Evolutionary conservation across 441 rosid species (phyloP), one percentile per base, ranked within the genome.

Genomic region (Gossypium davidsonii): DNA sequence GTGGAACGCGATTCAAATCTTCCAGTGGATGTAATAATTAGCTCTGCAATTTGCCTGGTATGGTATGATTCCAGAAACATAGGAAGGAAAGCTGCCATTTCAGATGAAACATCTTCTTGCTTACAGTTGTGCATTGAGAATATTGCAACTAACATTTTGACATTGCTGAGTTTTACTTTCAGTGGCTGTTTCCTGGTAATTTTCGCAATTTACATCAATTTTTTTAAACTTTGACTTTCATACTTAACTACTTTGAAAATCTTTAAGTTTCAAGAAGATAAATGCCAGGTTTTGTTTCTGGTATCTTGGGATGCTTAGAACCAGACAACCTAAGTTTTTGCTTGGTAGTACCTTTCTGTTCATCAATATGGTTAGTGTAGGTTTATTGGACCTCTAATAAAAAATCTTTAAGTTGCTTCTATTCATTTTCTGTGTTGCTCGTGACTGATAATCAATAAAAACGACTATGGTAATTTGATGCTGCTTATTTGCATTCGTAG

Each of bases 1-100:
- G 87, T 93, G 76, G 99, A 93, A 85, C 92, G 97, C 31, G 99
- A 96, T 83, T 77, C 90, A 48, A 83, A 88, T 79, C 85, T 89
- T 12, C 98, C 94, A 61, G 97, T 88, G 71, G 97, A 96, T 80
- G 64, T 90, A 34, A 82, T 93, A 71, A 82, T 90, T 82, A 87
- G 85, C 75, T 80, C 91, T 80, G 86, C 92, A 67, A 80, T 82
- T 82, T 91, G 97, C 83, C 74, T 93, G 59, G 84, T 88, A 67
- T 93, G 97, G 99, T 96, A 96, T 82, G 89, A 89, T 76, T 82
- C 83, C 79, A 75, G 80, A 80, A 87, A 79, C 77, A 86, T 84
- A 66, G 83, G 88, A 74, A 85, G 80, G 78, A 90, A 91, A 83
- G 67, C 85, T 62, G 83, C 81, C 75, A 79, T 83, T 79, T 72